These are phyloP conservation scores for Sclerotinia glacialis DNA, from an alignment of 2,329 filamentous ascomycete species.

Conservation along the genomic window DNA sequence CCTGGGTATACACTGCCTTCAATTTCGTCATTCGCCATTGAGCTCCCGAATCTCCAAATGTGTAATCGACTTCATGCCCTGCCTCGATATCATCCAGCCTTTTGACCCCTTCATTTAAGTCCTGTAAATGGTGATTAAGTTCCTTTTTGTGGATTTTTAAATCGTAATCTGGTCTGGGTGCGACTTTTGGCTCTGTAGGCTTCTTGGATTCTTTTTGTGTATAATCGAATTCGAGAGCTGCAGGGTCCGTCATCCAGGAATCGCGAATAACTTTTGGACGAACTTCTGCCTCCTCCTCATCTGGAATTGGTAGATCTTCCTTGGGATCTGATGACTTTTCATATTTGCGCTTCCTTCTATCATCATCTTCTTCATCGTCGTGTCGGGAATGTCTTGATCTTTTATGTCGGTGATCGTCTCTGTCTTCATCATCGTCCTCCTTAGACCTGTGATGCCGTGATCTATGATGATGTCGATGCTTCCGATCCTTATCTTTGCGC, in stretches of 20 bases:
- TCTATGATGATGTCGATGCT: conserved; percentile 39
- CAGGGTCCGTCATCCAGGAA: conserved; percentile 91
- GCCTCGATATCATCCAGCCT: conserved; percentile 51
- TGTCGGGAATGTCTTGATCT: conserved; percentile 48
- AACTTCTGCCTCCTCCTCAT: conserved; percentile 46
- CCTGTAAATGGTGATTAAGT: conserved; percentile 68
- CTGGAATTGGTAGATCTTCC: conserved; percentile 50
- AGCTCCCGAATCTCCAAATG: conserved; percentile 83
- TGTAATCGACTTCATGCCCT: conserved; percentile 69
- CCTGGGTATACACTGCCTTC: conserved; percentile 76
- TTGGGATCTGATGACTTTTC: conserved; percentile 49
- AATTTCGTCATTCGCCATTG: conserved; percentile 97
- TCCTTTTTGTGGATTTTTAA: conserved; percentile 68
- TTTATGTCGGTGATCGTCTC: conserved; percentile 59
- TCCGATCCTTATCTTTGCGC: conserved; percentile 44
- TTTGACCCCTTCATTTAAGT: conserved; percentile 53
- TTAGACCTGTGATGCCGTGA: conserved; percentile 35
- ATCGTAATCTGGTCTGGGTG: conserved; percentile 37
- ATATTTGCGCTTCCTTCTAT: conserved; percentile 38
- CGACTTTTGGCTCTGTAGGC: conserved; percentile 45
- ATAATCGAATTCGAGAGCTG: conserved; percentile 80
- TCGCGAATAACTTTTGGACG: conserved; percentile 57
- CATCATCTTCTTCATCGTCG: conserved; percentile 41
- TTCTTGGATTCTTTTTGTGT: conserved; percentile 60
- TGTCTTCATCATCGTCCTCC: conserved; percentile 32